A percentile compares a stretch with the other conserved stretches of the same genome.
Conservation (phyloP, 208 protist species). For the Endotrypanum monterogeii region DNA sequence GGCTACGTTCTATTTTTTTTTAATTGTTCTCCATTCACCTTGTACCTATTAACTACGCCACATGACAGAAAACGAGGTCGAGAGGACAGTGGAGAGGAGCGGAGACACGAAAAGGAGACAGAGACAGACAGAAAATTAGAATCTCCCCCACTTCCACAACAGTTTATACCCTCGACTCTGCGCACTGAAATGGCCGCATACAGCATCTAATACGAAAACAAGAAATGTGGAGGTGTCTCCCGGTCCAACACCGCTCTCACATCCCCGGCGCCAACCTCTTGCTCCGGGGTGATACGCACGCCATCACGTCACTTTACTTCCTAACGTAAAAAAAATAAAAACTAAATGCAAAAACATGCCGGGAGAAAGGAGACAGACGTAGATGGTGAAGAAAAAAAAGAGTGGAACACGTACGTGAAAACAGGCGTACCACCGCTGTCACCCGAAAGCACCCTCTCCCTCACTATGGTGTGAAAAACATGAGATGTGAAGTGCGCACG, state of each 20-base stretch:
- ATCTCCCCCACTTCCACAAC: neutral
- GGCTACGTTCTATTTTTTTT: neutral
- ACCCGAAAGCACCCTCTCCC: neutral
- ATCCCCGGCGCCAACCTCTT: neutral
- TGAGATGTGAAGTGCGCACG: neutral
- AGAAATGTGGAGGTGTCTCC: neutral
- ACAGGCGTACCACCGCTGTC: neutral
- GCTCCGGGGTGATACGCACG: neutral
- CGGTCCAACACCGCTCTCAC: neutral
- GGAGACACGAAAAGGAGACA: neutral
- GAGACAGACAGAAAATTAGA: neutral
- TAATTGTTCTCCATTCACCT: neutral
- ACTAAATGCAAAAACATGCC: neutral
- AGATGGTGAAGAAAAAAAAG: neutral
- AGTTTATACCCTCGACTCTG: neutral
- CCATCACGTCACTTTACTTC: slow-evolving; percentile 5
- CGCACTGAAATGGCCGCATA: neutral
- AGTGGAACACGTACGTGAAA: neutral
- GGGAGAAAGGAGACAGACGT: neutral
- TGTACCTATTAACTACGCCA: slow-evolving; percentile 7
- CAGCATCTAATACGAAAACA: neutral
- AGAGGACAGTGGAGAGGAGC: slow-evolving; percentile 1
- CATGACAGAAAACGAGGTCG: slow-evolving; percentile 5
- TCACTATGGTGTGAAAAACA: neutral
- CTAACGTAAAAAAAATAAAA: slow-evolving; percentile 16